A percentile compares a stretch with the other conserved stretches of the same genome.
phyloP scores from a whole-genome alignment of 805 yeast species.

The Metschnikowia lunata region DNA sequence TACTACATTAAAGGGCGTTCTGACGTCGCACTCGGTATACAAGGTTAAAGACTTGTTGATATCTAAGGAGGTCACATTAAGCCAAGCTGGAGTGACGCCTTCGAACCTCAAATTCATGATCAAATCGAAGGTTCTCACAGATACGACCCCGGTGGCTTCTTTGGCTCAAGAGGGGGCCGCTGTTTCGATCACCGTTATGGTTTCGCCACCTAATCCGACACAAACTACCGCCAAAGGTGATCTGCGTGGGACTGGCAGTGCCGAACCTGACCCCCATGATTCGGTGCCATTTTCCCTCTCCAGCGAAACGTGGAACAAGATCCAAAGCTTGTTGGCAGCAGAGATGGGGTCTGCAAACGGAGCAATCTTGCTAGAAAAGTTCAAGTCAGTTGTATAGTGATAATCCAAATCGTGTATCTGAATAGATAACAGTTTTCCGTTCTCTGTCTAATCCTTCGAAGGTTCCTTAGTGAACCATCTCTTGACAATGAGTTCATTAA shows the following conservation, averaged over 20 bases:
- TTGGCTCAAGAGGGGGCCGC: constrained; percentile 15
- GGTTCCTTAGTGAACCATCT: constrained; percentile 7
- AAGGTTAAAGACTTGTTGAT: constrained; percentile 37
- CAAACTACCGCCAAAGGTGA: not conserved
- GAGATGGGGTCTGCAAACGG: constrained; percentile 28
- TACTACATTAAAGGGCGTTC: constrained; percentile 21
- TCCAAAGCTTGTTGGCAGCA: constrained; percentile 29
- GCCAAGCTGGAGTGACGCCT: constrained; percentile 26
- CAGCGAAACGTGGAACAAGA: constrained; percentile 42
- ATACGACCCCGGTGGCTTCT: constrained; percentile 37
- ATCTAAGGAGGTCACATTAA: constrained; percentile 23
- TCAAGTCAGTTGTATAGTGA: constrained; percentile 13
- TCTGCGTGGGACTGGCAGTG: not conserved
- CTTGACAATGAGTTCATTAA: constrained; percentile 48
- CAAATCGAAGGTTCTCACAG: constrained; percentile 61
- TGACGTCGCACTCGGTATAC: constrained; percentile 29
- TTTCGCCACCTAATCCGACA: constrained; percentile 13
- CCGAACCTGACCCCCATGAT: constrained; percentile 4
- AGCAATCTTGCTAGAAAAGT: constrained; percentile 25
- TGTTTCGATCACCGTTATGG: constrained; percentile 15
- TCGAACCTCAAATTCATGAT: constrained; percentile 47
- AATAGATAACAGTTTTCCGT: not conserved
- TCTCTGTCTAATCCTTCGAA: not conserved
- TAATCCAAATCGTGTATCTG: not conserved
- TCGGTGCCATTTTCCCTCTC: constrained; percentile 10